These are phyloP conservation scores for Penicillium thymicola DNA, from an alignment of 2,329 filamentous ascomycete species.

Conservation along the genomic window DNA sequence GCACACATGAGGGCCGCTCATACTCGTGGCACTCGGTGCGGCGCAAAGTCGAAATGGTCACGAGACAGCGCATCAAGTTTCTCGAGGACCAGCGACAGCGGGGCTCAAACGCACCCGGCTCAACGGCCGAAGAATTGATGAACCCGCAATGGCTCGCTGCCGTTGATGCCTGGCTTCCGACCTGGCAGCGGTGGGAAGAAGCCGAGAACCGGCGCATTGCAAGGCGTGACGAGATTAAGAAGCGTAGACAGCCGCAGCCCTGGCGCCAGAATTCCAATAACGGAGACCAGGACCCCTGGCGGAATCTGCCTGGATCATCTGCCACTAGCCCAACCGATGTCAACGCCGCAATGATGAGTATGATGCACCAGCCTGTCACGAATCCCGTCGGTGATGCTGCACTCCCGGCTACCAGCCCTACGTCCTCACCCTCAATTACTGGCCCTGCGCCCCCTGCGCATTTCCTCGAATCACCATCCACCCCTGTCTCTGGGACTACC, in stretches of 20 bases:
- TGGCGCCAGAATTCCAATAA: conserved; percentile 12
- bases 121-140: conserved; percentile 27
- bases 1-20: conserved; percentile 34
- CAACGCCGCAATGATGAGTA: background rate
- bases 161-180: conserved; percentile 42
- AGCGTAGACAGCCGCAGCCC: conserved; percentile 20
- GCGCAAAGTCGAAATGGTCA: conserved; percentile 41
- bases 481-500: background rate
- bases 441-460: conserved; percentile 1
- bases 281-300: conserved; percentile 17
- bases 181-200: conserved; percentile 40
- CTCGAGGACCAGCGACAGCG: conserved; percentile 31
- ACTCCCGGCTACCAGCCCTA: background rate
- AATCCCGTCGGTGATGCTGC: conserved; percentile 6
- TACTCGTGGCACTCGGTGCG: conserved; percentile 46
- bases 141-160: conserved; percentile 40
- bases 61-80: conserved; percentile 42
- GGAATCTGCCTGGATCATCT: background rate
- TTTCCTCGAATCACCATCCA: conserved; percentile 8
- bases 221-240: conserved; percentile 32
- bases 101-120: background rate
- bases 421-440: conserved; percentile 2
- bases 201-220: conserved; percentile 38
- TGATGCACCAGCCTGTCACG: conserved; percentile 6
- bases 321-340: conserved; percentile 1